Percentiles rank a stretch among this genome's conserved stretches.
Conservation (phyloP, 202 grass and related monocot species). For the Bolboschoenoplectus hybrid region DNA sequence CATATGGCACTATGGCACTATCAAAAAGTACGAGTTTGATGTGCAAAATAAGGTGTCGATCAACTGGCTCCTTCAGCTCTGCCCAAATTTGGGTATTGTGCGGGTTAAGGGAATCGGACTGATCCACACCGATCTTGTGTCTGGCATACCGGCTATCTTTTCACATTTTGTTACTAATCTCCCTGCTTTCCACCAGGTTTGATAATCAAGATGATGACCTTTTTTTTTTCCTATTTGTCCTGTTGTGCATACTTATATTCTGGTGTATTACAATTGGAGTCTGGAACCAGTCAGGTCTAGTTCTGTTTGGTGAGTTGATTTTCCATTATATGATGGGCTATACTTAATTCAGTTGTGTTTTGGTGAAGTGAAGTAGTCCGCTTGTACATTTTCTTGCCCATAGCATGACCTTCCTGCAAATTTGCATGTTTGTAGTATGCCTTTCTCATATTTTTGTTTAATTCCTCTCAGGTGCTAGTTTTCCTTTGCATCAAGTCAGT, state of each 20-base stretch:
- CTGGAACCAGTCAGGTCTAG: not conserved
- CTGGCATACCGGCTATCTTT: conserved; percentile 87
- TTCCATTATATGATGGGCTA: not conserved
- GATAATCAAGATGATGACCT: not conserved
- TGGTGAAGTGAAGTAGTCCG: not conserved
- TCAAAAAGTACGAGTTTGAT: conserved; percentile 92
- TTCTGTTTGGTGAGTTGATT: conserved; percentile 9
- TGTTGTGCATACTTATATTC: conserved; percentile 7
- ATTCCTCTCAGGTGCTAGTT: conserved; percentile 65
- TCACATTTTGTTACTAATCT: conserved; percentile 97
- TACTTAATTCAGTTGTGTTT: not conserved
- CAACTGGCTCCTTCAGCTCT: conserved; percentile 90
- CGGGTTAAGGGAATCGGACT: conserved; percentile 85
- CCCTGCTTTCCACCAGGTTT: conserved; percentile 93
- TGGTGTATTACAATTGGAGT: not conserved
- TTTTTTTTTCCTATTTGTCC: not conserved
- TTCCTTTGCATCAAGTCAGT: conserved; percentile 95
- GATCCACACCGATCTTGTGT: conserved; percentile 83
- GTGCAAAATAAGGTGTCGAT: conserved; percentile 92
- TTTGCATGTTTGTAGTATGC: not conserved
- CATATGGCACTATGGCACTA: conserved; percentile 90
- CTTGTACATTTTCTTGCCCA: not conserved
- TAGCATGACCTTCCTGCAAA: conserved; percentile 12
- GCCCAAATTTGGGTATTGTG: conserved; percentile 71
- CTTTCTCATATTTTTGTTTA: not conserved